Conservation (phyloP, 441 rosid genomes). For the Erysimum cheiri region DNA sequence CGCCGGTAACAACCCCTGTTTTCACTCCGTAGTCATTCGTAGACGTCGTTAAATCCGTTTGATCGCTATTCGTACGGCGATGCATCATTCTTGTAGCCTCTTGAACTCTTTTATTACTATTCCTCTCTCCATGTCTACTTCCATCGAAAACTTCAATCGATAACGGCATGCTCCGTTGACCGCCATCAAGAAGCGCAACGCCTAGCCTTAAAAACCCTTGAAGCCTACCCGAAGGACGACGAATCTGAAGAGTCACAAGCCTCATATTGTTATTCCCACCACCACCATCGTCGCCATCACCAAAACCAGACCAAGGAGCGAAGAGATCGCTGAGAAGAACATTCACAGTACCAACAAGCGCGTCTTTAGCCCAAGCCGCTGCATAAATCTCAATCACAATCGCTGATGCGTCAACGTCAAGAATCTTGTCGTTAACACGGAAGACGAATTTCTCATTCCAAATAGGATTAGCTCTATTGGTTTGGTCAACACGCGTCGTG, state of each 20-base stretch:
- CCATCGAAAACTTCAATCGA: slow-evolving; percentile 56
- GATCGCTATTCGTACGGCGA: slow-evolving; percentile 70
- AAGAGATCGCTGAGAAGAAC: slow-evolving; percentile 71
- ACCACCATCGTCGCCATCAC: slow-evolving; percentile 38
- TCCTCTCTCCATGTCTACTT: slow-evolving; percentile 22
- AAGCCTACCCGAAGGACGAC: slow-evolving; percentile 88
- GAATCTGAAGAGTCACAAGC: slow-evolving; percentile 76
- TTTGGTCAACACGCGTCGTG: slow-evolving; percentile 60
- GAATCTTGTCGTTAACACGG: slow-evolving; percentile 66
- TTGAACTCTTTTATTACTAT: neutral
- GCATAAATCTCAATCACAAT: slow-evolving; percentile 82
- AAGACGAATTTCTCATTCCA: slow-evolving; percentile 86
- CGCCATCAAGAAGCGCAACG: slow-evolving; percentile 66
- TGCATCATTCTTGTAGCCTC: slow-evolving; percentile 38
- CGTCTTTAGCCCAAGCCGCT: slow-evolving; percentile 86
- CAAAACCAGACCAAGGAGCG: slow-evolving; percentile 46
- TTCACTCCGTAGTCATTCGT: slow-evolving; percentile 39
- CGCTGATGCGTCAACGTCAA: slow-evolving; percentile 60
- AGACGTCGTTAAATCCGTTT: slow-evolving; percentile 56
- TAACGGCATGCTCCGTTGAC: slow-evolving; percentile 83
- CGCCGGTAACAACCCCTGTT: slow-evolving; percentile 40
- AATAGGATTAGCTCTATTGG: slow-evolving; percentile 51
- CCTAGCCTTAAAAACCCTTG: slow-evolving; percentile 85
- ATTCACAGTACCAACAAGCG: slow-evolving; percentile 69
- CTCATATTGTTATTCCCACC: slow-evolving; percentile 51